These are phyloP conservation scores for Russula earlei DNA, from an alignment of 768 basidiomycete species.

Conservation along the genomic window DNA sequence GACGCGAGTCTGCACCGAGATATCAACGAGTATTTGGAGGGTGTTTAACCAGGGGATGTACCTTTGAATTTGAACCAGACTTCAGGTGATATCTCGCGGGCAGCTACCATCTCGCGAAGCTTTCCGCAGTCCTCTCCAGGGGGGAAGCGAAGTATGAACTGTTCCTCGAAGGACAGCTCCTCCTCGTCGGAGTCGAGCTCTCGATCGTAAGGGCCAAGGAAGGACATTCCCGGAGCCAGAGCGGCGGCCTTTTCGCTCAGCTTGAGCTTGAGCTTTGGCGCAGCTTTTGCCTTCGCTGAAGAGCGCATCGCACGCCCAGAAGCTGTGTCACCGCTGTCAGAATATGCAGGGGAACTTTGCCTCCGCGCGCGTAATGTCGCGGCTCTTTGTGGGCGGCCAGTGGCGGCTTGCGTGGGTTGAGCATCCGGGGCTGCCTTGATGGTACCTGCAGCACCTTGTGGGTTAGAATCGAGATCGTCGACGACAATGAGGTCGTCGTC, in stretches of 20 bases:
- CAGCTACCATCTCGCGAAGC: conserved; percentile 70
- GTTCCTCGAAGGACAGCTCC: conserved; percentile 92
- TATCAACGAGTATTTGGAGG: neutral
- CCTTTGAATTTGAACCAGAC: conserved; percentile 98
- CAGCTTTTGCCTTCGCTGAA: conserved; percentile 31
- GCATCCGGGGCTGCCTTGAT: conserved; percentile 4
- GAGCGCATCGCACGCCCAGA: conserved; percentile 37
- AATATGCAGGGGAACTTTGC: conserved; percentile 23
- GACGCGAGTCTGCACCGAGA: conserved; percentile 60
- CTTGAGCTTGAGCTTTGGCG: conserved; percentile 80
- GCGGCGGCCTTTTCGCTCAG: conserved; percentile 75
- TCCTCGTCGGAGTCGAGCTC: conserved; percentile 95
- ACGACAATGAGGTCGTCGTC: conserved; percentile 57
- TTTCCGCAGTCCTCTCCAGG: conserved; percentile 74
- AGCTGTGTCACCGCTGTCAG: conserved; percentile 29
- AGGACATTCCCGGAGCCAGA: conserved; percentile 78
- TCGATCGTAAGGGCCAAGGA: conserved; percentile 85
- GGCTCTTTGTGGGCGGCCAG: conserved; percentile 19
- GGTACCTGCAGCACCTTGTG: conserved; percentile 30
- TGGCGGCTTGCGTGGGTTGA: conserved; percentile 15
- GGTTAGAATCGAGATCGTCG: conserved; percentile 41
- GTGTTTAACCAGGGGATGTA: conserved; percentile 24
- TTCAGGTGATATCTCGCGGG: conserved; percentile 71
- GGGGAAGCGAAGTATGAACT: conserved; percentile 87
- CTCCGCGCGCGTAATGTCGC: conserved; percentile 17